Base-by-base conservation (phyloP, 78 protist genomes). In the Capsaspora owczarzaki region DNA sequence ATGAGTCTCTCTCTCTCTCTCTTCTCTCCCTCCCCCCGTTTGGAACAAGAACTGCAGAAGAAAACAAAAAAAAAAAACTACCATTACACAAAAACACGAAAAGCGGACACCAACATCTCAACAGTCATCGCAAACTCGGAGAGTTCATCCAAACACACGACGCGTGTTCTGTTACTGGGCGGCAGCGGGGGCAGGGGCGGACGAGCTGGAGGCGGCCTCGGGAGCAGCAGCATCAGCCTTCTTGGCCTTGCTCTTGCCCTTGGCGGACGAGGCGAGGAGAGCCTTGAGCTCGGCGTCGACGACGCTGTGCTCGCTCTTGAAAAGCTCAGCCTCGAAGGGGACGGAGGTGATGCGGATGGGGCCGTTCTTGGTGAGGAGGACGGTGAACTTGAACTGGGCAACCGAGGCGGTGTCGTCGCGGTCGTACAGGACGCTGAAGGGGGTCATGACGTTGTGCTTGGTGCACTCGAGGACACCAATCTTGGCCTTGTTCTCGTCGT, bases 311-410 rank as follows among this genome's bases (percentile, higher is more conserved):
- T 33, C 35, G n/a, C 42, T 6, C 71, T 10, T 35, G 41, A 2
- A 33, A 2, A 31, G 42, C 42, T 35, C 42, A 29, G 71, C 43
- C 4, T 27, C 41, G 14, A 16, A 2, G 43, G 5, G 5, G 47
- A 4, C 25, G 74, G 25, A 2, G 47, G 74, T 2, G 33, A 41
- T 16, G 47, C 74, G 74, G 51, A 40, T n/a, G 74, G 74, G 43
- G 35, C 74, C 74, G 22, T 68, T 38, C 46, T 86, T 46, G 44
- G 69, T 66, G 66, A 92, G 0, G 37, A 89, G 41, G 27, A 56
- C 81, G 46, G 91, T 87, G 69, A 74, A 60, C 78, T 89, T 89
- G 87, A 82, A 61, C 74, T 92, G 95, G 46, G 89, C 93, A 22
- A 89, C 91, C 10, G 60, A 0, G 71, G 82, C 88, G 66, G 51